Evolutionary conservation across 148 eudicot species (phyloP).

Genomic region (Gaultheria prostrata): DNA sequence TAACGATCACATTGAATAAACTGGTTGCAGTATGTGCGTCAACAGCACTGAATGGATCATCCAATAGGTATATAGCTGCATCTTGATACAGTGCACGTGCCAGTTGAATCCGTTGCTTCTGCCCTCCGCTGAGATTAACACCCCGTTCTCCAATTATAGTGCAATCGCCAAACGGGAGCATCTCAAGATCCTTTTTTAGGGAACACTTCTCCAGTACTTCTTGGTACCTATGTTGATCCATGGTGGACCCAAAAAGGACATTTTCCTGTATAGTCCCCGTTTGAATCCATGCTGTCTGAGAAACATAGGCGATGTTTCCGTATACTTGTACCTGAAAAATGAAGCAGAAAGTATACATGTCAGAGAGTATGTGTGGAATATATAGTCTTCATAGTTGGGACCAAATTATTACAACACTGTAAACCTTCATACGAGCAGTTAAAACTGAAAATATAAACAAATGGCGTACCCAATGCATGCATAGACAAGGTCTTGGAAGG

Average conservation of each 20-base stretch:
- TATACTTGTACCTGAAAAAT: slow-evolving; percentile 42
- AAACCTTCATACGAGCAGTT: neutral
- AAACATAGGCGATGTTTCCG: slow-evolving; percentile 60
- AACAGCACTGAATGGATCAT: slow-evolving; percentile 79
- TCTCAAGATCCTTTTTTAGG: slow-evolving; percentile 43
- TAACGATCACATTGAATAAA: slow-evolving; percentile 41
- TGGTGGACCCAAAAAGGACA: slow-evolving; percentile 51
- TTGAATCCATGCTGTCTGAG: slow-evolving; percentile 73
- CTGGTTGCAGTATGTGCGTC: slow-evolving; percentile 70
- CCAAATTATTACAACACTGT: neutral
- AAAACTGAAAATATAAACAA: neutral
- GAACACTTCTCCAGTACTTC: slow-evolving; percentile 42
- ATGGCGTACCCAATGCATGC: neutral
- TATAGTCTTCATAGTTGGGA: neutral
- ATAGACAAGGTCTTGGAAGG: too few relatives aligned
- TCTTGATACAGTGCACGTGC: slow-evolving; percentile 59
- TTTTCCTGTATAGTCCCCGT: slow-evolving; percentile 65
- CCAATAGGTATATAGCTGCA: slow-evolving; percentile 55
- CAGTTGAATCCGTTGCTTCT: slow-evolving; percentile 56
- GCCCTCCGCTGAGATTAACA: slow-evolving; percentile 60
- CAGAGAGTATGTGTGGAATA: neutral
- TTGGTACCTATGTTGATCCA: slow-evolving; percentile 41
- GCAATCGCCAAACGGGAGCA: slow-evolving; percentile 49
- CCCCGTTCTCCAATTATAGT: slow-evolving; percentile 65
- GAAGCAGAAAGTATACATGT: neutral